Conservation (phyloP, 257 asterid genomes). For the Paulownia fortunei region DNA sequence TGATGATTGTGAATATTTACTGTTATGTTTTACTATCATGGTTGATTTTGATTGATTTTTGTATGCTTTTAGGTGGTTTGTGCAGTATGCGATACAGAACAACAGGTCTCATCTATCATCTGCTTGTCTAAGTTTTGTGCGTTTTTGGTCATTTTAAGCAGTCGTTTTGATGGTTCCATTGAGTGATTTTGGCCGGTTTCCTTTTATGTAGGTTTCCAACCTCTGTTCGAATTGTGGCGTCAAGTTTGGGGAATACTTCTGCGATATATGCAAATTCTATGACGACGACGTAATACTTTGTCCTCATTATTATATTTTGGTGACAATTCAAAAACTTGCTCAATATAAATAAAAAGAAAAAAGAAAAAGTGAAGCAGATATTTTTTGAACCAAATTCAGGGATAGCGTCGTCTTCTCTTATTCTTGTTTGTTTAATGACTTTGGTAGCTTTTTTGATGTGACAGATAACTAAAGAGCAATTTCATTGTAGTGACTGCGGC, state of each 20-base stretch:
- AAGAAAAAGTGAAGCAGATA: conserved; percentile 2
- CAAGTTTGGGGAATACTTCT: conserved; percentile 90
- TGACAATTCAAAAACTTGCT: conserved; percentile 3
- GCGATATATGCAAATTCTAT: conserved; percentile 75
- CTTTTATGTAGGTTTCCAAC: conserved; percentile 55
- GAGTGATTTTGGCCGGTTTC: conserved; percentile 23
- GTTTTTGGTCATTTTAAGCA: conserved; percentile 8
- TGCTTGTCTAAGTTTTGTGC: neutral
- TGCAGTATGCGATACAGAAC: conserved; percentile 65
- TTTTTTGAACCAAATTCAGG: conserved; percentile 20
- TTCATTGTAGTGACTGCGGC: conserved; percentile 91
- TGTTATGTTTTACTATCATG: neutral
- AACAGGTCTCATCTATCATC: conserved; percentile 43
- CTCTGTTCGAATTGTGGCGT: conserved; percentile 75
- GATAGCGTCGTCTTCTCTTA: neutral
- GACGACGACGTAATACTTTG: conserved; percentile 76
- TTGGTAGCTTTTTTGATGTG: conserved; percentile 36
- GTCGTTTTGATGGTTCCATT: conserved; percentile 18
- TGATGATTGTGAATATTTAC: neutral
- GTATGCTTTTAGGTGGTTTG: conserved; percentile 56
- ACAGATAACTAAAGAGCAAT: conserved; percentile 71
- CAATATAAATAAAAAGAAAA: no score
- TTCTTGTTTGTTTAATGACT: conserved; percentile 27
- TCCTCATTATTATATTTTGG: conserved; percentile 20
- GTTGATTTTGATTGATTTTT: neutral